Evolutionary conservation across 768 basidiomycete species (phyloP), one percentile per base, ranked within the genome.

Genomic region (Exidia glandulosa): DNA sequence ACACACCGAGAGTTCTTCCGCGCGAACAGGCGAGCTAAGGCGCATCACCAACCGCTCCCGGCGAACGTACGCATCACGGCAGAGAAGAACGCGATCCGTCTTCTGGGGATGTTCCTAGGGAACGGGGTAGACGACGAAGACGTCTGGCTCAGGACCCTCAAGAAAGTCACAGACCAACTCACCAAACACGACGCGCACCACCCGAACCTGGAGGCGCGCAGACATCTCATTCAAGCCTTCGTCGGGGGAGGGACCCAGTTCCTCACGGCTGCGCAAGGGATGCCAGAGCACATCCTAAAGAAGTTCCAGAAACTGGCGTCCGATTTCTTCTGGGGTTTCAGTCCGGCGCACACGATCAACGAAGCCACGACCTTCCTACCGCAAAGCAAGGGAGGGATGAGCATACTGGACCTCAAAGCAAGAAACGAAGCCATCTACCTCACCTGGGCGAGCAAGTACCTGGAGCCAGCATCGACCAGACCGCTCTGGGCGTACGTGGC

Each of bases 181-280:
- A 57, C 56, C 0, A 7, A 47, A 55, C 76, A 73, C 73, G 63
- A 59, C 2, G 61, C 50, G 37, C 65, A 63, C 2, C 62, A 70
- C 56, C 75, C 74, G 0, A 72, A 72, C 0, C 58, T 70, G 23
- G 66, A 72, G 45, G 74, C 73, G 0, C 36, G 65, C 54, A 30
- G 61, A 0, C 63, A 68, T 0, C 65, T 73, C 10, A 47, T 67
- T 1, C 65, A 69, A 31, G 70, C 73, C 64, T 63, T 63, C 4
- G 59, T 73, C 0, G 74, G 70, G 0, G 71, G 73, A 0, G 65
- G 65, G 45, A 74, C 75, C 0, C 74, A 76, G 57, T 77, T 73
- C 65, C 60, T 71, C 0, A 68, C 72, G 0, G 48, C 64, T 48
- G 73, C 73, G 0, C 74, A 77, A 61, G 73, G 72, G 0, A 76